phyloP scores from a whole-genome alignment of 2,329 filamentous ascomycete species.

The Trichoderma atroviride region DNA sequence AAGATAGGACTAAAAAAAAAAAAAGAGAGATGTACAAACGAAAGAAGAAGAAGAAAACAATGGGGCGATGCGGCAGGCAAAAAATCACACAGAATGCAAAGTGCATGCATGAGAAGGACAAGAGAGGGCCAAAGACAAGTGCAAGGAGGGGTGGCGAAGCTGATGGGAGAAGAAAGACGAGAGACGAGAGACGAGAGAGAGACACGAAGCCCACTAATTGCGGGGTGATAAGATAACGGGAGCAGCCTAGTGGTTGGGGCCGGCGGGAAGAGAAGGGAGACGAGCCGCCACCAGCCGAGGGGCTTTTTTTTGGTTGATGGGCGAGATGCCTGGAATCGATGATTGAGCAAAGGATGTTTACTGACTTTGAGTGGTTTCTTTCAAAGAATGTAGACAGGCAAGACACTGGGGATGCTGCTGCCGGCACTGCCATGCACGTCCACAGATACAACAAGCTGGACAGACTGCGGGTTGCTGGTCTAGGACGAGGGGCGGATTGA shows the following conservation, averaged over 20 bases:
- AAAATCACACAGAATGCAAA: neutral
- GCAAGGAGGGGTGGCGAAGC: conserved; percentile 19
- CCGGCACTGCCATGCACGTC: neutral
- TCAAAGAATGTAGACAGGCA: neutral
- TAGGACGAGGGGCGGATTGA: conserved; percentile 13
- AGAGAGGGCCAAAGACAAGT: neutral
- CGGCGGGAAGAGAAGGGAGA: neutral
- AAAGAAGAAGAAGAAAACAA: neutral
- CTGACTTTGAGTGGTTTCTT: neutral
- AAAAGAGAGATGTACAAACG: neutral
- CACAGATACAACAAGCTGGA: neutral
- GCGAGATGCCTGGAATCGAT: neutral
- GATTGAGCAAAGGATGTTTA: neutral
- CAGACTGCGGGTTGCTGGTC: neutral
- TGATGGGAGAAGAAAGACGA: neutral
- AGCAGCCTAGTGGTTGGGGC: conserved; percentile 19
- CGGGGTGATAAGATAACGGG: conserved; percentile 29
- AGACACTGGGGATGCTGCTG: neutral
- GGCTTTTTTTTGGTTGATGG: neutral
- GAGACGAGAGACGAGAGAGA: too few species aligned
- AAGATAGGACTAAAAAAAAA: neutral
- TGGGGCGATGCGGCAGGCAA: conserved; percentile 8
- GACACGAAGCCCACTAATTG: conserved; percentile 25
- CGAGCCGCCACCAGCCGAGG: conserved; percentile 8
- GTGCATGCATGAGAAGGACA: conserved; percentile 12